phyloP scores from a whole-genome alignment of 345 rosid species.

The Populus euphratica region DNA sequence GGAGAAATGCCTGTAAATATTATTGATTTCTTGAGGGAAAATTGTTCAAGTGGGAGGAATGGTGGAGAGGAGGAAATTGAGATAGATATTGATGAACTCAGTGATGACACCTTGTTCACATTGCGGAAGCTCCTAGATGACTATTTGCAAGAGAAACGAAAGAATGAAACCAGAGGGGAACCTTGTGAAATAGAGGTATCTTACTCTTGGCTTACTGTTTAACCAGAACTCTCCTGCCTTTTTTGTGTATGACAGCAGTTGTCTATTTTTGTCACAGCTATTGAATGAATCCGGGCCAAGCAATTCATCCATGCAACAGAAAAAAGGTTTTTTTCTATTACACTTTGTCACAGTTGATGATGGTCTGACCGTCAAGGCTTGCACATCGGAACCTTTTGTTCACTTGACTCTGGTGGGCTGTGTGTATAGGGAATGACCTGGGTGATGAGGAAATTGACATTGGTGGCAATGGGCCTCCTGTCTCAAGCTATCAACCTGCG shows the following conservation, averaged over 20 bases:
- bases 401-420: background rate
- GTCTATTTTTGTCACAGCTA: slow-evolving; percentile 10
- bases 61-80: slow-evolving; percentile 28
- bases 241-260: background rate
- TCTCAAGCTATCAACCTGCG: slow-evolving; percentile 18
- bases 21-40: slow-evolving; percentile 24
- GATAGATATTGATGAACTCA: slow-evolving; percentile 31
- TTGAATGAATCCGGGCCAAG: slow-evolving; percentile 19
- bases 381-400: background rate
- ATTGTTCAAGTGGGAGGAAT: slow-evolving; percentile 15
- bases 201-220: background rate
- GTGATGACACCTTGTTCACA: slow-evolving; percentile 21
- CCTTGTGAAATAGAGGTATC: slow-evolving; percentile 33
- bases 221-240: background rate
- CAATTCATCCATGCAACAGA: slow-evolving; percentile 23
- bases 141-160: slow-evolving; percentile 17
- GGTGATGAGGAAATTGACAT: slow-evolving; percentile 26
- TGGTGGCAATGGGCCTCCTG: slow-evolving; percentile 25
- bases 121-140: slow-evolving; percentile 31
- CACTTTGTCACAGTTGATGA: background rate
- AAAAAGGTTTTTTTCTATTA: slow-evolving; percentile 17
- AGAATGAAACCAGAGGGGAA: slow-evolving; percentile 17
- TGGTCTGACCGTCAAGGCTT: background rate
- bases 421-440: slow-evolving; percentile 23
- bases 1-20: slow-evolving; percentile 23